Evolutionary conservation across 768 basidiomycete species (phyloP).

Genomic region (Phaeotremella skinneri): DNA sequence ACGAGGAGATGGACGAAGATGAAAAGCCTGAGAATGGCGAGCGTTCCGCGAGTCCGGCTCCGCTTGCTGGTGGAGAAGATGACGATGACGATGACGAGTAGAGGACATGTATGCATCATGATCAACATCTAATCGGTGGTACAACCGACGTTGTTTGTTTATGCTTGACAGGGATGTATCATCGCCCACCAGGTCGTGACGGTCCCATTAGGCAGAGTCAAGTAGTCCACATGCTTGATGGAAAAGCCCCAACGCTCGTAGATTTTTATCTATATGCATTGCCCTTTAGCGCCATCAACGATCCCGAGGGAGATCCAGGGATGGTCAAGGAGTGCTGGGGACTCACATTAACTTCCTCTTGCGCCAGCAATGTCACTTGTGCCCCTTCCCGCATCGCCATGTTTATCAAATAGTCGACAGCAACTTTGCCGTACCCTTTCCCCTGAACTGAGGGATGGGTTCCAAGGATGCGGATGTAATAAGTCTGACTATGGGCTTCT

Average conservation of each 20-base stretch:
- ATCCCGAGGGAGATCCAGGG: too few species aligned
- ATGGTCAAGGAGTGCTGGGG: too few species aligned
- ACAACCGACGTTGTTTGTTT: too few species aligned
- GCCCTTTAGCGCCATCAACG: too few species aligned
- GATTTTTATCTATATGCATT: not conserved
- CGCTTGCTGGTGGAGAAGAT: not conserved
- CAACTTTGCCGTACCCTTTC: not conserved
- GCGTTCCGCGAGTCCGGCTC: not conserved
- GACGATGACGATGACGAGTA: conserved; percentile 1
- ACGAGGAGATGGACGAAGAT: conserved; percentile 55
- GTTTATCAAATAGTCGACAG: not conserved
- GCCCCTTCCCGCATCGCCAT: not conserved
- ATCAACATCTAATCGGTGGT: too few species aligned
- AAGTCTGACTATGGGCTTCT: not conserved
- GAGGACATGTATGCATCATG: too few species aligned
- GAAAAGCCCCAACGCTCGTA: not conserved
- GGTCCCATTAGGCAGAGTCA: not conserved
- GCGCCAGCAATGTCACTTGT: not conserved
- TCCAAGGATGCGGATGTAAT: not conserved
- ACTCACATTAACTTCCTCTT: not conserved
- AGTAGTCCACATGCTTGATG: not conserved
- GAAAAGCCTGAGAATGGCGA: not conserved
- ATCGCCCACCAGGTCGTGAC: not conserved
- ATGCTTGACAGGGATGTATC: too few species aligned
- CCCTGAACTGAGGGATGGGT: not conserved